These are phyloP conservation scores for Acanthamoeba sp. DNA, from an alignment of 208 protist genomes.

Conservation along the genomic window DNA sequence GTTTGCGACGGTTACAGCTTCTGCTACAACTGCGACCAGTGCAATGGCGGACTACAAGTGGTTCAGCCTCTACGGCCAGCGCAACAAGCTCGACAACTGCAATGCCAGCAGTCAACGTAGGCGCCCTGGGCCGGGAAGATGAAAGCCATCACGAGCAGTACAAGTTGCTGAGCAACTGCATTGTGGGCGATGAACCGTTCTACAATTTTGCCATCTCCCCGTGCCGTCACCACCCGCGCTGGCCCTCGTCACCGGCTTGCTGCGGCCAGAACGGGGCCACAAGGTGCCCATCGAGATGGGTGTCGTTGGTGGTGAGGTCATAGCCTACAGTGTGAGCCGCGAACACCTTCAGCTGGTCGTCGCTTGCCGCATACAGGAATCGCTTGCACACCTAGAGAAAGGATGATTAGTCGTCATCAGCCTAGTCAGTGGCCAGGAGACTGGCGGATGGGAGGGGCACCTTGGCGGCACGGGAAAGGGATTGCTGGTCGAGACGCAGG, in stretches of 20 bases:
- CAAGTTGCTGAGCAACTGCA: no score
- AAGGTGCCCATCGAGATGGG: not conserved
- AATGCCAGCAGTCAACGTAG: no score
- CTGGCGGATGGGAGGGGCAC: not conserved
- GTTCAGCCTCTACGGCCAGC: not conserved
- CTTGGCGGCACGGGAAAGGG: not conserved
- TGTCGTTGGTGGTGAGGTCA: not conserved
- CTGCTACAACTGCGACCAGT: not conserved
- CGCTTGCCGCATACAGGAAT: not conserved
- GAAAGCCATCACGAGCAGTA: no score
- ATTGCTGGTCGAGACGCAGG: not conserved
- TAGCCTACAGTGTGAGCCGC: not conserved
- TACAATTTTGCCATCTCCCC: no score
- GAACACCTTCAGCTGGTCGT: conserved; percentile 7
- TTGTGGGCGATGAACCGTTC: no score
- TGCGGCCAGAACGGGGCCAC: not conserved
- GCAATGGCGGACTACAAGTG: not conserved
- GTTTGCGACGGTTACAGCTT: not conserved
- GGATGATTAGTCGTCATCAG: no score
- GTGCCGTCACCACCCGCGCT: no score
- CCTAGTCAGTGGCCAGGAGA: no score
- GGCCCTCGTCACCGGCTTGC: not conserved
- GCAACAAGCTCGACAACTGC: conserved; percentile 14
- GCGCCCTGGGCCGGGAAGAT: no score
- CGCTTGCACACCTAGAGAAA: not conserved